phyloP scores from a whole-genome alignment of 805 yeast genomes.

The Saturnispora besseyi region DNA sequence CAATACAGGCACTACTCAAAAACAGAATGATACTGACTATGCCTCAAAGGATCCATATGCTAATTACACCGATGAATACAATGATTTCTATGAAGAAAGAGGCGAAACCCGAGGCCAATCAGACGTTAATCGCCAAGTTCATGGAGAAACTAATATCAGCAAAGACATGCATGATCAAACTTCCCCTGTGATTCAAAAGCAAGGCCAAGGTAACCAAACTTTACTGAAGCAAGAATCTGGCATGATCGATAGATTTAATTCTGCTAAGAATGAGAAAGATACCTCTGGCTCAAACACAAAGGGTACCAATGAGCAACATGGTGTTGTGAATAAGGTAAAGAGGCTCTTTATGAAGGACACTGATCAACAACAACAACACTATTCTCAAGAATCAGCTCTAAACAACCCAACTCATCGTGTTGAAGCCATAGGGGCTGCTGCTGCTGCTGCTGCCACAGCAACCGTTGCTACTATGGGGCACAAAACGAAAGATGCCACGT shows the following conservation, averaged over 20 bases:
- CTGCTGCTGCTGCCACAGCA: constrained; percentile 5
- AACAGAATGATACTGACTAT: neutral
- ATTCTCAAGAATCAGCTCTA: neutral
- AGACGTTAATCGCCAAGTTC: neutral
- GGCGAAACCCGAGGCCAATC: neutral
- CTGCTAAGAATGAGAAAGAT: constrained; percentile 1
- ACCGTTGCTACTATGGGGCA: neutral
- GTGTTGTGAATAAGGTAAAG: neutral
- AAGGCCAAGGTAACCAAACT: neutral
- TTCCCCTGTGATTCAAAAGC: neutral
- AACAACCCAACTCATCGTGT: neutral
- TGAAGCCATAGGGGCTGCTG: constrained; percentile 5
- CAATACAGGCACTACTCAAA: neutral
- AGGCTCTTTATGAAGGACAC: constrained; percentile 4
- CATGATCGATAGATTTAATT: neutral
- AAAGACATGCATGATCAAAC: neutral
- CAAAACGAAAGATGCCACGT: neutral
- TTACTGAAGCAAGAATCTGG: neutral
- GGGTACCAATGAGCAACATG: neutral
- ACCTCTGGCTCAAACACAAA: neutral
- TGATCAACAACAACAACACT: constrained; percentile 1
- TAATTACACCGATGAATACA: constrained; percentile 1
- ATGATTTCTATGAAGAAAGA: constrained; percentile 2
- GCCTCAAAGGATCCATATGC: neutral
- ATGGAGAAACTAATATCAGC: neutral